Conservation (phyloP, 1,284 basidiomycete genomes). For the Puccinia coronata region DNA sequence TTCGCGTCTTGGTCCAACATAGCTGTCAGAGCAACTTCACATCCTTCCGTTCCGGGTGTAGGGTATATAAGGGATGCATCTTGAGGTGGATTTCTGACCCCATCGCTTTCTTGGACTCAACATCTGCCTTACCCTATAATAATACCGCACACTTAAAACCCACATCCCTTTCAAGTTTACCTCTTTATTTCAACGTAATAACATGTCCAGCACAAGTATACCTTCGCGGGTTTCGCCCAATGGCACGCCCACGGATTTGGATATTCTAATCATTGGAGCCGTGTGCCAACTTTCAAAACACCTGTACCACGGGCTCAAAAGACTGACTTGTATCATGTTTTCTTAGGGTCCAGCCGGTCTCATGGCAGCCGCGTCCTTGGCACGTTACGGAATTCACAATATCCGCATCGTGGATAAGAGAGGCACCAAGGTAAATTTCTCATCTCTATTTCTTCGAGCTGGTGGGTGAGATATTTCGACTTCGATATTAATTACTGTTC, state of each 20-base stretch:
- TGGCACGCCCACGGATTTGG: constrained; percentile 20
- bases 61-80: no score
- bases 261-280: constrained; percentile 50
- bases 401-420: constrained; percentile 48
- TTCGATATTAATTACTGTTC: not conserved
- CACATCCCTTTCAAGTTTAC: not conserved
- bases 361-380: constrained; percentile 47
- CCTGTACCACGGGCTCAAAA: not conserved
- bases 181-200: not conserved
- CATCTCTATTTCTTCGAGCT: not conserved
- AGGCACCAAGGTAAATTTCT: constrained; percentile 35
- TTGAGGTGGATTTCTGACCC: no score
- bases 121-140: not conserved
- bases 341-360: constrained; percentile 49
- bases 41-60: no score
- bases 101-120: not conserved
- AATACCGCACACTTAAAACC: not conserved
- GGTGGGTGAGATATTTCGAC: not conserved
- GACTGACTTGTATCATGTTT: not conserved
- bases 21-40: no score
- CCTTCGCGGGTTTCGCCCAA: not conserved
- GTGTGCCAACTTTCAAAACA: constrained; percentile 1
- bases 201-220: not conserved
- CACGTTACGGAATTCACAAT: constrained; percentile 48
- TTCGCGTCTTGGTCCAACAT: no score